Evolutionary conservation across 2,329 filamentous ascomycete species (phyloP).

Genomic region (Arthrobotrys conoides): DNA sequence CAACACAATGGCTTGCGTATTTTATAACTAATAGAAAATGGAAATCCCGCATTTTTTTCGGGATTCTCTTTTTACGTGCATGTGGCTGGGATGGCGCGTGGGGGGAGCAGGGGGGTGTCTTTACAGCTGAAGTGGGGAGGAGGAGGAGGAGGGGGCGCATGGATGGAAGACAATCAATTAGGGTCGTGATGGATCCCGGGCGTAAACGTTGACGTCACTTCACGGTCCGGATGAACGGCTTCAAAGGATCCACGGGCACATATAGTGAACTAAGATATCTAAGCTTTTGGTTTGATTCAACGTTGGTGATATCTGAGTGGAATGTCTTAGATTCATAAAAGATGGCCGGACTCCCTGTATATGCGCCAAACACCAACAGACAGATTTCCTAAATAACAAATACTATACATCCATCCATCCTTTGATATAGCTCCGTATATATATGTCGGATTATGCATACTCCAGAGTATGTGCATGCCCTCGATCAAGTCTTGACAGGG

Average conservation of each 20-base stretch:
- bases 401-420: neutral
- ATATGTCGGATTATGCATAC: neutral
- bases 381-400: neutral
- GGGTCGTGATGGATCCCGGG: neutral
- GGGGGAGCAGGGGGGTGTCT: conserved; percentile 4
- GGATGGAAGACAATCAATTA: too few relatives aligned
- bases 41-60: conserved; percentile 32
- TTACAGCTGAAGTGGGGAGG: too few relatives aligned
- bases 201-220: conserved; percentile 8
- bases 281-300: neutral
- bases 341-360: neutral
- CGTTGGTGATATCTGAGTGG: neutral
- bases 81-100: conserved; percentile 9
- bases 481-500: too few relatives aligned
- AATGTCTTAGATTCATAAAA: neutral
- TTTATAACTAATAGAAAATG: conserved; percentile 21
- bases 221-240: neutral
- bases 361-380: neutral
- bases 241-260: neutral
- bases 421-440: neutral
- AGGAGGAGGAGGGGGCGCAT: too few relatives aligned
- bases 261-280: neutral
- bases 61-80: conserved; percentile 2
- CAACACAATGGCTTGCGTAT: conserved; percentile 1
- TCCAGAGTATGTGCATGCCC: neutral